phyloP scores from a whole-genome alignment of 2,329 filamentous ascomycete species.

The Fusarium virguliforme region DNA sequence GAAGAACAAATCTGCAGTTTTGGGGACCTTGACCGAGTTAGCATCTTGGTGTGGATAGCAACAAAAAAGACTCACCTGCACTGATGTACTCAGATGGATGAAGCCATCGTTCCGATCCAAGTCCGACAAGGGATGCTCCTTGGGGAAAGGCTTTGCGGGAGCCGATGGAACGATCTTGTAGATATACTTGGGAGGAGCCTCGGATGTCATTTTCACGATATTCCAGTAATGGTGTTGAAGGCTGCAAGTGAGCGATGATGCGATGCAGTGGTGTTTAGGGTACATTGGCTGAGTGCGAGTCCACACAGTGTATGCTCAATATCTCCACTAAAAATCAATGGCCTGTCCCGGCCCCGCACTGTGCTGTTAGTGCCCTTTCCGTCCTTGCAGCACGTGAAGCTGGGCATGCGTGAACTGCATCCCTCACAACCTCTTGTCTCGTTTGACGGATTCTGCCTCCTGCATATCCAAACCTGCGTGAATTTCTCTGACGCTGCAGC shows the following conservation, averaged over 20 bases:
- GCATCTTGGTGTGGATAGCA: neutral
- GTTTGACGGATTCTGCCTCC: slow-evolving; percentile 4
- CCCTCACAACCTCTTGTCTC: slow-evolving; percentile 21
- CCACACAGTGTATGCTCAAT: slow-evolving; percentile 4
- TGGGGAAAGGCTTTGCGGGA: slow-evolving; percentile 69
- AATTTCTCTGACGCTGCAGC: slow-evolving; percentile 39
- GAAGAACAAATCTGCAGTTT: slow-evolving; percentile 65
- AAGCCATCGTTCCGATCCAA: slow-evolving; percentile 74
- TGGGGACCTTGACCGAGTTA: slow-evolving; percentile 58
- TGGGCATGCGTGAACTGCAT: slow-evolving; percentile 30
- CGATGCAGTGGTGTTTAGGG: slow-evolving; percentile 30
- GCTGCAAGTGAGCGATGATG: slow-evolving; percentile 8
- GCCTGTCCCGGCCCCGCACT: slow-evolving; percentile 14
- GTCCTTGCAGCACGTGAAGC: slow-evolving; percentile 36
- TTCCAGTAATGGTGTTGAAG: slow-evolving; percentile 13
- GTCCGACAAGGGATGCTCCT: slow-evolving; percentile 70
- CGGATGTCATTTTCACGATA: slow-evolving; percentile 49
- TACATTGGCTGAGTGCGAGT: slow-evolving; percentile 23
- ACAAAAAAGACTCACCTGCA: slow-evolving; percentile 61
- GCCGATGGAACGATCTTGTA: slow-evolving; percentile 74
- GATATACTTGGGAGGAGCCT: slow-evolving; percentile 62
- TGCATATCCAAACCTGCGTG: slow-evolving; percentile 20
- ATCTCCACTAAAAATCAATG: neutral
- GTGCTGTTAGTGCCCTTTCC: slow-evolving; percentile 20
- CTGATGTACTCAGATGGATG: slow-evolving; percentile 72